Evolutionary conservation across 108 stramenopile genomes (phyloP), one percentile per base, ranked within the genome.

Genomic region (Cylindrotheca closterium): DNA sequence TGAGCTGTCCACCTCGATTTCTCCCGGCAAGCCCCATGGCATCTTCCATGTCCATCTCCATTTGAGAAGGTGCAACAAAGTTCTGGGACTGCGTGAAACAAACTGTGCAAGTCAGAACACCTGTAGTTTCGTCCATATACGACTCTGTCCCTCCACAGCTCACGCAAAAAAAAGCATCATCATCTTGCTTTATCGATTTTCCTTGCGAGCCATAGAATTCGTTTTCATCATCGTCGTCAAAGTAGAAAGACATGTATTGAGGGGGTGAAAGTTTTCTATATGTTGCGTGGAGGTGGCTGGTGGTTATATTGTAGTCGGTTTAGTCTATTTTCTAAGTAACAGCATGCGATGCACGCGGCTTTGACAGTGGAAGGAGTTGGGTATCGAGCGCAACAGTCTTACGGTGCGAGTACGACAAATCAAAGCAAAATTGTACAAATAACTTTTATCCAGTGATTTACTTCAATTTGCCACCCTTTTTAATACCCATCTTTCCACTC

Each of bases 401-500:
- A n/a, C n/a, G n/a, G n/a, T n/a, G n/a, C n/a, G n/a, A n/a, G n/a
- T n/a, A n/a, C n/a, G n/a, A n/a, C n/a, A n/a, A n/a, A n/a, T n/a
- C n/a, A n/a, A n/a, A n/a, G n/a, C n/a, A n/a, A n/a, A n/a, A n/a
- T n/a, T n/a, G n/a, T n/a, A n/a, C n/a, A n/a, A n/a, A n/a, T n/a
- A n/a, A n/a, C n/a, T n/a, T n/a, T n/a, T n/a, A n/a, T n/a, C n/a
- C n/a, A n/a, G n/a, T n/a, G n/a, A n/a, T n/a, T n/a, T n/a, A n/a
- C n/a, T 72, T 82, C 47, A 91, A 85, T 67, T 92, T 94, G 21
- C 93, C 93, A 55, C 93, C 93, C 73, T 90, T 94, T 63, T 94
- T 94, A 21, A 94, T 90, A 2, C 93, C 93, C 50, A 94, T 53
- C 74, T 92, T 90, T 25, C 77, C 93, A 22, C 74, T 79, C 31